A percentile compares a stretch with the other conserved stretches of the same genome.
phyloP scores from a whole-genome alignment of 768 basidiomycete genomes.

The Podaxis sp. region DNA sequence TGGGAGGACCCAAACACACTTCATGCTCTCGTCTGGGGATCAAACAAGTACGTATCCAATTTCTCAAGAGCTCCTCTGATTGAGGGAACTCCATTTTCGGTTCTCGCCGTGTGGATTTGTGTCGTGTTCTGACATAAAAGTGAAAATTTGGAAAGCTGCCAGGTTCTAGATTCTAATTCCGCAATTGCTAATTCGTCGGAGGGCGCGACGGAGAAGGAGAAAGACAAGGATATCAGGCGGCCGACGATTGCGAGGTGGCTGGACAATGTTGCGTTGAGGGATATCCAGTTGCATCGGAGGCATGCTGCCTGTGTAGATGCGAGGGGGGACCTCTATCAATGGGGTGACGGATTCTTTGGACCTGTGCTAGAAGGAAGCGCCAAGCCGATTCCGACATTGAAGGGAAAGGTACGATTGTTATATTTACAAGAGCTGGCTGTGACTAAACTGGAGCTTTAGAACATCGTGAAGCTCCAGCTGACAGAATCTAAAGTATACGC shows the following conservation, averaged over 20 bases:
- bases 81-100: neutral
- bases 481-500: conserved; percentile 67
- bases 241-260: conserved; percentile 56
- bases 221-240: conserved; percentile 33
- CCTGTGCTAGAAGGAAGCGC: conserved; percentile 18
- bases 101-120: neutral
- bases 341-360: conserved; percentile 66
- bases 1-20: conserved; percentile 29
- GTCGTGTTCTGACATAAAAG: neutral
- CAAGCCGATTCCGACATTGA: conserved; percentile 51
- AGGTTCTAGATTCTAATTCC: conserved; percentile 47
- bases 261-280: conserved; percentile 65
- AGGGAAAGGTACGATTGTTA: conserved; percentile 52
- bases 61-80: neutral
- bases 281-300: conserved; percentile 59
- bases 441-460: conserved; percentile 35
- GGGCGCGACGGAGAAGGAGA: neutral
- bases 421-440: neutral
- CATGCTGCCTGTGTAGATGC: conserved; percentile 77
- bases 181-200: conserved; percentile 12
- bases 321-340: conserved; percentile 79
- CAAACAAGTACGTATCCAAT: conserved; percentile 50
- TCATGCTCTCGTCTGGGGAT: conserved; percentile 65
- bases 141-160: neutral
- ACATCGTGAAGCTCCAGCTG: conserved; percentile 60